These are phyloP conservation scores for Pelargonium citronellum DNA, from an alignment of 441 rosid species.

Conservation along the genomic window DNA sequence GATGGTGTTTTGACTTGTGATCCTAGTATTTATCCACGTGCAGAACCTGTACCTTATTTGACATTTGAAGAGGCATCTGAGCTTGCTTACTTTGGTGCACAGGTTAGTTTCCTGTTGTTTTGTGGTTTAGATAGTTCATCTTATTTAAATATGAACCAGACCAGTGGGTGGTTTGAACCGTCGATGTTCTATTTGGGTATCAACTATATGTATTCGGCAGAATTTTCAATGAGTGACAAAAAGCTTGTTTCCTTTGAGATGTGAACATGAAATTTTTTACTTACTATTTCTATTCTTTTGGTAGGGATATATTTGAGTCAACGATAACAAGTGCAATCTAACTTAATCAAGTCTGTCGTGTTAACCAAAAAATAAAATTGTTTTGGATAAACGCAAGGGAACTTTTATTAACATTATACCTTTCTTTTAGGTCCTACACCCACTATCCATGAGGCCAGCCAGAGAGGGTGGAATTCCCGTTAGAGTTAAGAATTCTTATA, in stretches of 20 bases:
- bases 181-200: neutral
- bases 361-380: neutral
- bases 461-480: constrained; percentile 27
- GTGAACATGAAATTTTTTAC: neutral
- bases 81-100: constrained; percentile 29
- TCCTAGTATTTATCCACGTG: constrained; percentile 20
- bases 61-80: constrained; percentile 31
- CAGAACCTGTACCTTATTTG: constrained; percentile 25
- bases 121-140: neutral
- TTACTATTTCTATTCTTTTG: neutral
- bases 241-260: neutral
- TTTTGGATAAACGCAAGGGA: neutral
- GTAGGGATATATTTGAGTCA: constrained; percentile 3
- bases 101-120: constrained; percentile 17
- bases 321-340: neutral
- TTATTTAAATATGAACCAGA: neutral
- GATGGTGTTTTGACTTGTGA: constrained; percentile 30
- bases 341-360: neutral
- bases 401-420: neutral
- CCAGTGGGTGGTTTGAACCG: neutral
- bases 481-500: constrained; percentile 28
- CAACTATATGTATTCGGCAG: neutral
- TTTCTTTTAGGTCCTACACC: constrained; percentile 24
- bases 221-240: neutral
- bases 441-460: constrained; percentile 29